A percentile compares a stretch with the other conserved stretches of the same genome.
phyloP scores from a whole-genome alignment of 306 rosid species.

The Cajanus cajan region DNA sequence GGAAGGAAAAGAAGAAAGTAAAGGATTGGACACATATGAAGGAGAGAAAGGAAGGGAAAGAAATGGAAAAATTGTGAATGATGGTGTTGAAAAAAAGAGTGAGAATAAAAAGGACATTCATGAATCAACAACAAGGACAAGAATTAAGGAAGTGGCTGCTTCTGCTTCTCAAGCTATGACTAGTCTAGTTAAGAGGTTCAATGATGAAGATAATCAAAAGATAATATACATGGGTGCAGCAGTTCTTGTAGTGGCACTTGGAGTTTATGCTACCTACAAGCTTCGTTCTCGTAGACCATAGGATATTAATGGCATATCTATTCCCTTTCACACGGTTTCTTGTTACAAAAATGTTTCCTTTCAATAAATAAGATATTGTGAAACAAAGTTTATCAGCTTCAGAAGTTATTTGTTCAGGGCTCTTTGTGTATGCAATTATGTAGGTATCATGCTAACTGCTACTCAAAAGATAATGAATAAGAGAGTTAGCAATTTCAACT shows the following conservation, averaged over 20 bases:
- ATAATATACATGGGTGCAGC: constrained; percentile 37
- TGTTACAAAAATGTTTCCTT: background rate
- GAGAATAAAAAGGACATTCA: background rate
- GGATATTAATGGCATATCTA: background rate
- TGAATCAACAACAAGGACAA: constrained; percentile 22
- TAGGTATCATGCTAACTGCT: background rate
- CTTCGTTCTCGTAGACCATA: constrained; percentile 32
- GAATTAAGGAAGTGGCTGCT: constrained; percentile 30
- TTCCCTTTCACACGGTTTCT: background rate
- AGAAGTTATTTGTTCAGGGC: background rate
- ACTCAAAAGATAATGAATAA: background rate
- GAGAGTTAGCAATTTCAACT: background rate
- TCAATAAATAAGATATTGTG: background rate
- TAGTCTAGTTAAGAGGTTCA: constrained; percentile 20
- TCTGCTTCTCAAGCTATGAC: constrained; percentile 38
- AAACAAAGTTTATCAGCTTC: background rate
- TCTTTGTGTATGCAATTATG: background rate
- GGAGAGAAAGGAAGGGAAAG: background rate
- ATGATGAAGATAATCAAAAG: constrained; percentile 42
- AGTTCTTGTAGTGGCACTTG: constrained; percentile 31
- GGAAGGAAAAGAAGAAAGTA: constrained; percentile 13
- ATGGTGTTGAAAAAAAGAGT: background rate
- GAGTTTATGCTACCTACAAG: constrained; percentile 44
- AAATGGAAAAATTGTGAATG: background rate
- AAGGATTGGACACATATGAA: constrained; percentile 1